phyloP scores from a whole-genome alignment of 768 basidiomycete species.

The Boletus rubroflammeus region DNA sequence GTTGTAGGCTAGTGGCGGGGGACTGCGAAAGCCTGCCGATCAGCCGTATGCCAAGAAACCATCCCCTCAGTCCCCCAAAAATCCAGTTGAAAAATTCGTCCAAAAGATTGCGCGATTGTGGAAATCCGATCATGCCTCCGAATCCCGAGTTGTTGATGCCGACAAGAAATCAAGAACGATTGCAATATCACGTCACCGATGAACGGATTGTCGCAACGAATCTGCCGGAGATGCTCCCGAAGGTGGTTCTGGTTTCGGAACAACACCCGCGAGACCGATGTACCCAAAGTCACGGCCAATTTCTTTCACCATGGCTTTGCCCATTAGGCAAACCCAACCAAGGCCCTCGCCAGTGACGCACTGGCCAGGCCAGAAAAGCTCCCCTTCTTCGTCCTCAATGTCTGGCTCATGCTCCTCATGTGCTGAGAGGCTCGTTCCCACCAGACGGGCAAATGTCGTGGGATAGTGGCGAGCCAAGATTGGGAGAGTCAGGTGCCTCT shows the following conservation, averaged over 20 bases:
- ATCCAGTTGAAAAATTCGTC: conserved; percentile 26
- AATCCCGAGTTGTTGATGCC: conserved; percentile 25
- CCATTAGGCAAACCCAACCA: conserved; percentile 86
- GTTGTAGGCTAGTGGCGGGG: conserved; percentile 5
- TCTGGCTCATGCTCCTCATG: conserved; percentile 78
- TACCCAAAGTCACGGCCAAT: conserved; percentile 76
- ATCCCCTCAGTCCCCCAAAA: conserved; percentile 13
- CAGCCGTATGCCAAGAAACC: conserved; percentile 18
- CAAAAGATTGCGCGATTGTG: conserved; percentile 22
- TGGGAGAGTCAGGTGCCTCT: conserved; percentile 59
- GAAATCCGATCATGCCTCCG: conserved; percentile 27
- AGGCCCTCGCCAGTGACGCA: conserved; percentile 71
- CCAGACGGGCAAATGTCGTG: conserved; percentile 69
- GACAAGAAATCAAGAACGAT: conserved; percentile 29
- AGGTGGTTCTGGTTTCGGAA: conserved; percentile 57
- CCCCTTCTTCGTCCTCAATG: conserved; percentile 82
- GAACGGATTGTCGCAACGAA: conserved; percentile 31
- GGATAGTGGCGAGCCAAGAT: conserved; percentile 71
- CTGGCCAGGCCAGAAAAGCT: conserved; percentile 82
- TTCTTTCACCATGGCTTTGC: conserved; percentile 82
- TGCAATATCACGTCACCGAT: conserved; percentile 23
- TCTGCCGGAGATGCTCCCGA: conserved; percentile 30
- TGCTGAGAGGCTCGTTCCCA: conserved; percentile 56
- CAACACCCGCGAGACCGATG: conserved; percentile 65
- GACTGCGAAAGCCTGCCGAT: conserved; percentile 11